phyloP scores from a whole-genome alignment of 164 flowering plant species.

The Vitis cinerea region DNA sequence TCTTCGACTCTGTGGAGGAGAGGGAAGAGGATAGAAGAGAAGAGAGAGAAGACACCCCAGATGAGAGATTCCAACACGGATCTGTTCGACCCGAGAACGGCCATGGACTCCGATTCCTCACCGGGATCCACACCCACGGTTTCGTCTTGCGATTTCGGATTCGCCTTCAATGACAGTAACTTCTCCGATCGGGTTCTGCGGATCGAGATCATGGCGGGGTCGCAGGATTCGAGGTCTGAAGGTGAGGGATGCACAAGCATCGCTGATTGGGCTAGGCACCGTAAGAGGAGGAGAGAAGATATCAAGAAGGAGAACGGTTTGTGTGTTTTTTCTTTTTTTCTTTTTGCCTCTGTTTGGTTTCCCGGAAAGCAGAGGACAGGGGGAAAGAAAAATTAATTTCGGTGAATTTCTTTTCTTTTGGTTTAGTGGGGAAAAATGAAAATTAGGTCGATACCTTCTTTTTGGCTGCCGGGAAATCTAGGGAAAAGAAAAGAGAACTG shows the following conservation, averaged over 20 bases:
- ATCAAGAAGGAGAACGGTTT: constrained; percentile 52
- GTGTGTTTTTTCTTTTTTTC: neutral
- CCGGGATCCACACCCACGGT: constrained; percentile 14
- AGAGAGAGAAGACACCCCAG: neutral
- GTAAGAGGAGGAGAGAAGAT: constrained; percentile 78
- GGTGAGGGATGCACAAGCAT: constrained; percentile 57
- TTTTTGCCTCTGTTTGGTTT: neutral
- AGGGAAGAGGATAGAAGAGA: no score
- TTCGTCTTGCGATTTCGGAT: constrained; percentile 61
- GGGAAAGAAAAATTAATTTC: neutral
- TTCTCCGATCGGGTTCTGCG: constrained; percentile 81
- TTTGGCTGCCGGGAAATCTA: neutral
- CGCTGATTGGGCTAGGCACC: constrained; percentile 82
- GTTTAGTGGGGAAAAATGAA: neutral
- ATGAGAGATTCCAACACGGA: constrained; percentile 46
- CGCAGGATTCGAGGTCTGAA: constrained; percentile 39
- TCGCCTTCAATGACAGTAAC: constrained; percentile 90
- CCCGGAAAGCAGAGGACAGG: neutral
- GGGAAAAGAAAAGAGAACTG: neutral
- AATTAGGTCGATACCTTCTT: neutral
- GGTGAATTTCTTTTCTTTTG: neutral
- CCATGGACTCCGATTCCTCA: constrained; percentile 58
- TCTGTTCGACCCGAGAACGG: constrained; percentile 58
- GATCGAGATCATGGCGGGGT: constrained; percentile 70
- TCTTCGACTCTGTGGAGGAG: neutral